Base-by-base conservation (phyloP, 2,329 filamentous ascomycete species). In the Aureobasidium sp. region DNA sequence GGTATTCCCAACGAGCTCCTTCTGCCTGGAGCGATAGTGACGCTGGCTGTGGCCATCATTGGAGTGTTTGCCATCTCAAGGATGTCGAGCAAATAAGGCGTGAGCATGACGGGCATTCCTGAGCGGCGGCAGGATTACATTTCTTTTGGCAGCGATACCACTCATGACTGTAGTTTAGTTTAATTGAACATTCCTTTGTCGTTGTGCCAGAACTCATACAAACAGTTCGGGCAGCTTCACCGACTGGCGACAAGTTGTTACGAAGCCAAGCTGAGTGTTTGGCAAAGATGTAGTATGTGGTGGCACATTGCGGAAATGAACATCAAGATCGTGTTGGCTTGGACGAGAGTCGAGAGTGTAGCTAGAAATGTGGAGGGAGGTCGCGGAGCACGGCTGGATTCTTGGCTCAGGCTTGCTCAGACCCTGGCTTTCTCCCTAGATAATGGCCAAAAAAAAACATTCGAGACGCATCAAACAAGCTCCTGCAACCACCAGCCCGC, bases 1-100 rank as follows among this genome's bases (percentile, higher is more conserved):
- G 94, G 94, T 60, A 89, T 99, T 37, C 91, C 94, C 9, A 99
- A 99, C 71, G 94, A 99, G 70, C 79, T 97, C 60, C 80, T 99
- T 19, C 82, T 97, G 45, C 94, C 94, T 0, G 94, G 94, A 67
- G 94, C 94, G 22, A 93, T 99, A 72, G 91, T 94, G 62, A 92
- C 92, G n/a, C 77, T 99, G 70, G 94, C 93, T 11, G 90, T 95
- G 47, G 92, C 96, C 40, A 96, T 99, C 75, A 82, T 95, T 44
- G 90, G 90, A 66, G 93, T 97, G 12, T 99, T 99, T 77, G 86
- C 91, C 45, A 85, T 99, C 69, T 86, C 64, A 11, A 47, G 64
- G 50, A 62, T 56, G 45, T 54, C 59, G 31, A 61, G 59, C 59
- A 61, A 53, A 40, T 61, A 40, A 47, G 40, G 31, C 2, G 45